These are phyloP conservation scores for Linnemannia zychae DNA, from an alignment of 192 early-diverging fungal species.

Conservation along the genomic window DNA sequence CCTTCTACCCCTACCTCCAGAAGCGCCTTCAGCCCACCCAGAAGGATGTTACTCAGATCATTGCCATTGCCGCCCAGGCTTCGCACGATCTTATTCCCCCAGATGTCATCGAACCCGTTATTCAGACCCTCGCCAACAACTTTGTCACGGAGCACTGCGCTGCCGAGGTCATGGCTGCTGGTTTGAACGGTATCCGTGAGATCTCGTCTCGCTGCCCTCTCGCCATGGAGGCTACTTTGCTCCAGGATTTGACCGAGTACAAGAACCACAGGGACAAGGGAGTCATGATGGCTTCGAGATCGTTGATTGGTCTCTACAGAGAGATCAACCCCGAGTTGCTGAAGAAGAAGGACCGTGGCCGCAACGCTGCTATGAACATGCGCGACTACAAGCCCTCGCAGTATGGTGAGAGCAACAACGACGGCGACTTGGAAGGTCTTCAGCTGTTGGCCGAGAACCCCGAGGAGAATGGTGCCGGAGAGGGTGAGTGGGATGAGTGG, in stretches of 20 bases:
- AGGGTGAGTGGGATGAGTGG: constrained; percentile 55
- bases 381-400: constrained; percentile 70
- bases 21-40: constrained; percentile 97
- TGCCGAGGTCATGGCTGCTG: constrained; percentile 95
- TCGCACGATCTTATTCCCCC: constrained; percentile 95
- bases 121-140: constrained; percentile 95
- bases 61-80: constrained; percentile 93
- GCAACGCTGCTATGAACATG: constrained; percentile 81
- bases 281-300: constrained; percentile 92
- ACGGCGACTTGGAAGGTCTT: constrained; percentile 83
- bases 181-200: constrained; percentile 88
- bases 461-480: constrained; percentile 60
- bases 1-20: constrained; percentile 94
- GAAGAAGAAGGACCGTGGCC: constrained; percentile 93
- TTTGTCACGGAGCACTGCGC: constrained; percentile 95
- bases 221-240: constrained; percentile 85
- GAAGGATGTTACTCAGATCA: constrained; percentile 91
- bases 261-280: constrained; percentile 95
- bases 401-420: constrained; percentile 81
- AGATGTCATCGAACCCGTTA: constrained; percentile 87
- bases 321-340: constrained; percentile 97
- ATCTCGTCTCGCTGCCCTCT: constrained; percentile 91
- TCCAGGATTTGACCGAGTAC: constrained; percentile 92
- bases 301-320: constrained; percentile 92
- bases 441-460: constrained; percentile 77